phyloP scores from a whole-genome alignment of 495 filamentous ascomycete species.

The Terfezia boudieri region DNA sequence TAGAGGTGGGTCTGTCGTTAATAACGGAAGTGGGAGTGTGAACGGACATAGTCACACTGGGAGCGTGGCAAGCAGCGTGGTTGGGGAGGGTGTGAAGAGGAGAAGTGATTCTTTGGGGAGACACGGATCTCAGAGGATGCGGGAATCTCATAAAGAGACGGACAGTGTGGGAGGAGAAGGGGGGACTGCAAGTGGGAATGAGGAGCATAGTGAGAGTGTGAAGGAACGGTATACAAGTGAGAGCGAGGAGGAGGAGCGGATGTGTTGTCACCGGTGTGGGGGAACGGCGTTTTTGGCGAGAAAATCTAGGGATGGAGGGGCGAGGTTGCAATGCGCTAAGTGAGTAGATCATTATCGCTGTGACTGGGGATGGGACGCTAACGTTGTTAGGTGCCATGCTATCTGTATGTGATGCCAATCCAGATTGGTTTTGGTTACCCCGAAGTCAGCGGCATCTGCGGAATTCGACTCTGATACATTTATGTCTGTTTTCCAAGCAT shows the following conservation, averaged over 20 bases:
- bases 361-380: no score
- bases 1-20: background rate
- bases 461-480: no score
- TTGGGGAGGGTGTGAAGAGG: background rate
- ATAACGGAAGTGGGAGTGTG: background rate
- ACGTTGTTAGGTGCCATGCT: no score
- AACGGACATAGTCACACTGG: background rate
- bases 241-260: background rate
- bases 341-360: background rate
- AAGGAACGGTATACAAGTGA: background rate
- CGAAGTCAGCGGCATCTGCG: no score
- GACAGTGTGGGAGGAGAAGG: background rate
- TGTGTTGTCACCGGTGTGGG: conserved; percentile 6
- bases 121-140: background rate
- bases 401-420: no score
- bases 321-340: conserved; percentile 17
- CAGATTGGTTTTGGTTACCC: no score
- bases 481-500: no score
- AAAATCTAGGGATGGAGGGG: conserved; percentile 16
- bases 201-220: background rate
- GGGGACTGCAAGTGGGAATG: conserved; percentile 7
- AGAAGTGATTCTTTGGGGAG: background rate
- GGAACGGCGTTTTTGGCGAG: conserved; percentile 18
- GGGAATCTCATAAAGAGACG: background rate
- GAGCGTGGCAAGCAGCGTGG: background rate